Conservation (phyloP, 129 eudicot genomes). For the Logfia minima region DNA sequence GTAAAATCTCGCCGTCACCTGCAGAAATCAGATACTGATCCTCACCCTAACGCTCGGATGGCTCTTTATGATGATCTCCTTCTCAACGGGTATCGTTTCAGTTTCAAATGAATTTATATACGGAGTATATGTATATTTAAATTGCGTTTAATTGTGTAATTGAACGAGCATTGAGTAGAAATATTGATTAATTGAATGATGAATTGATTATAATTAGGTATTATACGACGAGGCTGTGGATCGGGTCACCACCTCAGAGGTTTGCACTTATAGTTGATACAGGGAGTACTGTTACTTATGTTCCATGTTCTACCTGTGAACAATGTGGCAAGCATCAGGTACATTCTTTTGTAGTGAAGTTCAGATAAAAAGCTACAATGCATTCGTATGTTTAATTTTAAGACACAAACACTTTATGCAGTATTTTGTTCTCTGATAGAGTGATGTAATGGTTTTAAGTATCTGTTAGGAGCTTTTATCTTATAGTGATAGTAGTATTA, state of each 20-base stretch:
- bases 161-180: not conserved
- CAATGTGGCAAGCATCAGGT: constrained; percentile 99
- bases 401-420: not conserved
- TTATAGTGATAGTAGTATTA: not conserved
- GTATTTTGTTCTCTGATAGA: not conserved
- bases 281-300: constrained; percentile 96
- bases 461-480: not conserved
- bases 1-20: constrained; percentile 52
- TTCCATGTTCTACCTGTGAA: constrained; percentile 85
- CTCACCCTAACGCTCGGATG: constrained; percentile 73
- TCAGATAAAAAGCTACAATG: not conserved
- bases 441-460: too few species aligned
- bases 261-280: constrained; percentile 86
- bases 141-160: constrained; percentile 7
- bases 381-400: not conserved
- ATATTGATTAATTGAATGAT: constrained; percentile 5
- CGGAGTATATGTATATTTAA: not conserved
- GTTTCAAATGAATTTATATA: not conserved
- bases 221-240: constrained; percentile 81
- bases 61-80: constrained; percentile 89
- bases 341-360: not conserved
- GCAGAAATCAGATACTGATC: constrained; percentile 33
- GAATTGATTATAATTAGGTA: constrained; percentile 52
- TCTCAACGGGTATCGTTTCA: constrained; percentile 53
- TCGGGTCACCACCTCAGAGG: constrained; percentile 82